Evolutionary conservation across 768 basidiomycete genomes (phyloP), one percentile per base, ranked within the genome.

Genomic region (Lactarius hengduanensis): DNA sequence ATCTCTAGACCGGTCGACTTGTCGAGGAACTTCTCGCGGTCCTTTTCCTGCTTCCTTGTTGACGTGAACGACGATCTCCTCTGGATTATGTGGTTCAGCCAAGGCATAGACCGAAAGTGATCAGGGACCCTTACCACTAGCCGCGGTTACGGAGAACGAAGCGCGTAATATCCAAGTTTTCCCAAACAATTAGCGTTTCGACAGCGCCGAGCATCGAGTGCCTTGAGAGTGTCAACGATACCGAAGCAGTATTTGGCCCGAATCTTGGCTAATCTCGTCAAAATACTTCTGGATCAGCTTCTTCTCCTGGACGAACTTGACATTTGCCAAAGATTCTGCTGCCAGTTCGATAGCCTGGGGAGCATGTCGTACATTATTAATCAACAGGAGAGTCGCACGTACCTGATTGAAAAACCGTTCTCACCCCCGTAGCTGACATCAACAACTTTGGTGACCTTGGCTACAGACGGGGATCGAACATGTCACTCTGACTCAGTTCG

Each of bases 221-320:
- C 94, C 76, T 96, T 97, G 70, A 99, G 84, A 1, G 96, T 98
- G 75, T 99, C 97, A 18, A 93, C 93, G 68, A 99, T 87, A 79
- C 97, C 97, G 76, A 96, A 98, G 80, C 96, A 97, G 80, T 96
- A 98, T 77, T 89, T 92, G 73, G n/a, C 87, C 92, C 41, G 93
- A 94, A 74, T 99, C 97, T 76, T 93, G 92, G 72, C 95, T 96
- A 79, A 99, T 99, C 79, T 99, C 97, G 74, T 98, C 96, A 76
- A 99, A 99, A 82, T 98, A 98, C 76, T 86, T 91, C 77, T 98
- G 96, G 72, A 99, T 98, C 58, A 99, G 86, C 76, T 83, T 90
- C 83, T 98, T 98, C 82, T 99, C 97, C 78, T 98, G 96, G 40
- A 99, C 96, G 73, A 99, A 98, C 77, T 99, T 99, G 82, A 99